phyloP scores from a whole-genome alignment of 495 filamentous ascomycete species.

The Talaromyces wortmannii region DNA sequence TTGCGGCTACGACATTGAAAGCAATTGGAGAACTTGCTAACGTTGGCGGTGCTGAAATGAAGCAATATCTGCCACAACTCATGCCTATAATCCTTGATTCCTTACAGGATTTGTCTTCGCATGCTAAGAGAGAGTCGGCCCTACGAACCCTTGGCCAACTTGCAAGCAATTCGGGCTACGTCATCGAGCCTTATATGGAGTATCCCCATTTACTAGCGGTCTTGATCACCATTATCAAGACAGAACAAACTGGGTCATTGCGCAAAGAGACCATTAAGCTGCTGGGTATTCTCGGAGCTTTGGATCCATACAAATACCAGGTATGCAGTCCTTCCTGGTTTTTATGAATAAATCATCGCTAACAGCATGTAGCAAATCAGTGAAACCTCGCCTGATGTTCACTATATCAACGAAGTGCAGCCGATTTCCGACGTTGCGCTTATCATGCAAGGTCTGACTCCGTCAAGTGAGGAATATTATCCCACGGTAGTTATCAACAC shows the following conservation, averaged over 20 bases:
- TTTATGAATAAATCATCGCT: neutral
- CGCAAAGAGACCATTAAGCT: conserved; percentile 93
- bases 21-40: conserved; percentile 90
- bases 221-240: conserved; percentile 87
- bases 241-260: conserved; percentile 73
- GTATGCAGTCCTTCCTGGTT: conserved; percentile 21
- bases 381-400: conserved; percentile 40
- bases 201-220: conserved; percentile 89
- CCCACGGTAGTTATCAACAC: conserved; percentile 97
- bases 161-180: conserved; percentile 91
- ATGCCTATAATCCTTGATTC: conserved; percentile 94
- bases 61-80: conserved; percentile 73
- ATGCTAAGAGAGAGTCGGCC: conserved; percentile 82
- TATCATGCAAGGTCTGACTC: conserved; percentile 96
- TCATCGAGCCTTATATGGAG: conserved; percentile 92
- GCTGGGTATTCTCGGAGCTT: conserved; percentile 89
- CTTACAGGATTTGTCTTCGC: conserved; percentile 85
- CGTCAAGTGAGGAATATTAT: conserved; percentile 96
- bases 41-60: conserved; percentile 88
- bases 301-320: conserved; percentile 96
- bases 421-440: conserved; percentile 86
- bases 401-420: conserved; percentile 49
- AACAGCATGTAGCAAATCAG: conserved; percentile 27
- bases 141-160: conserved; percentile 86
- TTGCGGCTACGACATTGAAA: conserved; percentile 87